Conservation (phyloP, 2,329 filamentous ascomycete species). For the Balansia obtecta region DNA sequence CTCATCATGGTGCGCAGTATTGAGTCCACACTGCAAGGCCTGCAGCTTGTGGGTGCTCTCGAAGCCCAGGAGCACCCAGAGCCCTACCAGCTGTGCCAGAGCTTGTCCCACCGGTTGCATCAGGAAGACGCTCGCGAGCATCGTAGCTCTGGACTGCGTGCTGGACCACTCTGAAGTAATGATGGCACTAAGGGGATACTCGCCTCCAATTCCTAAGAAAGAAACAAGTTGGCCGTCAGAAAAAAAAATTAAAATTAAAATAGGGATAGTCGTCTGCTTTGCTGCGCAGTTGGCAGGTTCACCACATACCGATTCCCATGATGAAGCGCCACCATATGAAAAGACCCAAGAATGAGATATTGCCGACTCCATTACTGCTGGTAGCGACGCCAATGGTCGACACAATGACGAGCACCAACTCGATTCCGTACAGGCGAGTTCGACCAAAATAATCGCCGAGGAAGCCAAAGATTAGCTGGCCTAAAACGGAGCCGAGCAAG, state of each 20-base stretch:
- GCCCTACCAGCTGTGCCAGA: constrained; percentile 47
- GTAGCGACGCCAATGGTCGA: constrained; percentile 45
- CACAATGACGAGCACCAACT: constrained; percentile 42
- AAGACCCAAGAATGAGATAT: constrained; percentile 36
- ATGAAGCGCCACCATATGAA: constrained; percentile 44
- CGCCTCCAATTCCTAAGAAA: constrained; percentile 48
- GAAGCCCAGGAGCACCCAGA: constrained; percentile 37
- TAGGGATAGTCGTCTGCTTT: neutral
- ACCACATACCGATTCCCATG: constrained; percentile 34
- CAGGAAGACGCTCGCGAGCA: constrained; percentile 56
- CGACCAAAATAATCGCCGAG: constrained; percentile 42
- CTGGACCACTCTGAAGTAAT: constrained; percentile 55
- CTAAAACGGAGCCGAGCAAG: constrained; percentile 37
- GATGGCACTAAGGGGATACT: constrained; percentile 55
- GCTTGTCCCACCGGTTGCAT: constrained; percentile 59
- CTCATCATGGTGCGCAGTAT: constrained; percentile 29
- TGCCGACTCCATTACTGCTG: constrained; percentile 34
- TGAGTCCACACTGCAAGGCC: constrained; percentile 35
- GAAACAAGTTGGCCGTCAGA: neutral
- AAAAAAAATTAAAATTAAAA: too few relatives aligned
- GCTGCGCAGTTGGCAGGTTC: neutral
- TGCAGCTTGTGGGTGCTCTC: constrained; percentile 28
- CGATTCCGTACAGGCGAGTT: constrained; percentile 43
- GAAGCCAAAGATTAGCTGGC: constrained; percentile 40
- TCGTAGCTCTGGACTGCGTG: constrained; percentile 51